A percentile compares a stretch with the other conserved stretches of the same genome.
These are phyloP conservation scores for Solanum chilense DNA, from an alignment of 257 asterid species.

Conservation along the genomic window DNA sequence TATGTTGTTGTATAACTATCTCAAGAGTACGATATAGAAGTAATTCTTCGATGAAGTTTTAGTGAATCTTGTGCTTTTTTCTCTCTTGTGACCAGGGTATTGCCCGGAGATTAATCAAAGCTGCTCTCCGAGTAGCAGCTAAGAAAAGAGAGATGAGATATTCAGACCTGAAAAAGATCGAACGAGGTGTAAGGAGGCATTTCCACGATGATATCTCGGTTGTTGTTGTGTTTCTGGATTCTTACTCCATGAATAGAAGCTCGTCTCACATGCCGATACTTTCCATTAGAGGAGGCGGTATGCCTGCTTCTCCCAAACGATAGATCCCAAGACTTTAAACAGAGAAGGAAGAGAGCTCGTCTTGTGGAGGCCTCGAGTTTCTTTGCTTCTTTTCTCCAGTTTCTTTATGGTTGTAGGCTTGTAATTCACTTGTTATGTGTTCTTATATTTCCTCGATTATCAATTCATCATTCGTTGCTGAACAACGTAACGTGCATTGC, in stretches of 20 bases:
- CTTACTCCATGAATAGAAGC: conserved; percentile 17
- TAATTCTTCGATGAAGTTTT: too few relatives aligned
- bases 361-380: background rate
- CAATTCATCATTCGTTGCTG: background rate
- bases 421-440: background rate
- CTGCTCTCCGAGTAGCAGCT: conserved; percentile 76
- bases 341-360: background rate
- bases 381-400: background rate
- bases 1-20: background rate
- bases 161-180: conserved; percentile 82
- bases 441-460: background rate
- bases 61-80: background rate
- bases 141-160: conserved; percentile 94
- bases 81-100: conserved; percentile 43
- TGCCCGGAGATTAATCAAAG: conserved; percentile 60
- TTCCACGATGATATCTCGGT: conserved; percentile 93
- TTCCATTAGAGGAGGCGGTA: conserved; percentile 46
- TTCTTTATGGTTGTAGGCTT: background rate
- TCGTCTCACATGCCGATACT: conserved; percentile 13
- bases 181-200: conserved; percentile 85
- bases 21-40: background rate
- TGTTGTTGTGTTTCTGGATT: conserved; percentile 60
- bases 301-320: conserved; percentile 17
- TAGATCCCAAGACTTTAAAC: background rate
- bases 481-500: background rate